These are phyloP conservation scores for Cercospora berteroae DNA, from an alignment of 2,329 filamentous ascomycete genomes.

Conservation along the genomic window DNA sequence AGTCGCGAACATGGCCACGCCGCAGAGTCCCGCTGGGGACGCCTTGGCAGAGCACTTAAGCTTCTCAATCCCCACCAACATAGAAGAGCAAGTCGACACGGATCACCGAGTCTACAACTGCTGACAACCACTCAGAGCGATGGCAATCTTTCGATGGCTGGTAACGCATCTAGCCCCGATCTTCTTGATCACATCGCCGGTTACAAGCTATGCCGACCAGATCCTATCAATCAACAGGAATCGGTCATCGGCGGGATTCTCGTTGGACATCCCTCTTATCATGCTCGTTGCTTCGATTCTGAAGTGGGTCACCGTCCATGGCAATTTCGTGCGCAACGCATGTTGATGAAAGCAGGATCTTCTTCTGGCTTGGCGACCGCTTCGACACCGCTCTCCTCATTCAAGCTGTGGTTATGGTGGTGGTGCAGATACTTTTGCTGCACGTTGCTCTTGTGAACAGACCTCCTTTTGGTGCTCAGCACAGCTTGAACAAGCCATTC, in stretches of 20 bases:
- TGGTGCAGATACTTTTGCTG: slow-evolving; percentile 57
- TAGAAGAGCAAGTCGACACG: slow-evolving; percentile 23
- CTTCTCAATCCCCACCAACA: slow-evolving; percentile 19
- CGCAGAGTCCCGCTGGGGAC: slow-evolving; percentile 2
- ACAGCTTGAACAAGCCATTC: slow-evolving; percentile 57
- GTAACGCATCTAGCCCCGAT: slow-evolving; percentile 40
- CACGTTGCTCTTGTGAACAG: slow-evolving; percentile 62
- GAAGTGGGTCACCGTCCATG: slow-evolving; percentile 47
- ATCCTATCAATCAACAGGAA: slow-evolving; percentile 63
- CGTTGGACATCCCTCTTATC: slow-evolving; percentile 64
- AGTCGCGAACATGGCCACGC: slow-evolving; percentile 6
- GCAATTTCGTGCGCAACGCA: not conserved
- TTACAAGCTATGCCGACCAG: slow-evolving; percentile 66
- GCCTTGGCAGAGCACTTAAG: slow-evolving; percentile 12
- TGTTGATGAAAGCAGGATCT: slow-evolving; percentile 47
- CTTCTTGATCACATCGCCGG: slow-evolving; percentile 58
- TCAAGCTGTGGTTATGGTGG: slow-evolving; percentile 61
- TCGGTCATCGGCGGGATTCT: slow-evolving; percentile 62
- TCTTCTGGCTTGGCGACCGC: slow-evolving; percentile 64
- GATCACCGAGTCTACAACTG: not conserved
- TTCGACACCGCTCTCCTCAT: slow-evolving; percentile 59
- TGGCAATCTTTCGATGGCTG: slow-evolving; percentile 37
- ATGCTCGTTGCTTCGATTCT: slow-evolving; percentile 65
- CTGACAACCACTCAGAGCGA: slow-evolving; percentile 29
- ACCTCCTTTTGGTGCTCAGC: slow-evolving; percentile 40